A percentile compares a stretch with the other conserved stretches of the same genome.
These are phyloP conservation scores for Fusarium sp. DNA, from an alignment of 2,329 filamentous ascomycete species.

Conservation along the genomic window DNA sequence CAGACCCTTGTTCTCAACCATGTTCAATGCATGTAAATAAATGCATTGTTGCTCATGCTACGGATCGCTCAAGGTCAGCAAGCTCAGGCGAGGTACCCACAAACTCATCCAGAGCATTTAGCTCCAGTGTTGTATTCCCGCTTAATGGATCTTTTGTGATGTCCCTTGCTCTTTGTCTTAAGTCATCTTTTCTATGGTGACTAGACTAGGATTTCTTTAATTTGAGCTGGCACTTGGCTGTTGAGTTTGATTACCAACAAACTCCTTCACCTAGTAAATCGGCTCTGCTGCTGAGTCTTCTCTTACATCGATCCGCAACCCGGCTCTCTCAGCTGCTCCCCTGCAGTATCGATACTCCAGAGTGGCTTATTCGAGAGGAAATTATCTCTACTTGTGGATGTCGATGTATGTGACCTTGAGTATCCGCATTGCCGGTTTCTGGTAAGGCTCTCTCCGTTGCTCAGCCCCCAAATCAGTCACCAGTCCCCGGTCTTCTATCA, in stretches of 20 bases:
- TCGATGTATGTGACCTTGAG: conserved; percentile 28
- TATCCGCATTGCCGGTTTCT: conserved; percentile 20
- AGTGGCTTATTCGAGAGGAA: conserved; percentile 36
- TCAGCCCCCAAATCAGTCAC: conserved; percentile 40
- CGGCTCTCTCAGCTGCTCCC: conserved; percentile 20
- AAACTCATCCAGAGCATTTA: conserved; percentile 38
- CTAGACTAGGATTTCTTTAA: conserved; percentile 15
- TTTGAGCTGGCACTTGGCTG: conserved; percentile 25
- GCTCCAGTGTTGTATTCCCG: conserved; percentile 32
- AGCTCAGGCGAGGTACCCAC: conserved; percentile 39
- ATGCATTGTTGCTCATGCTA: conserved; percentile 44
- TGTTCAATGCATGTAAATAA: conserved; percentile 41
- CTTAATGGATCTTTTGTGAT: conserved; percentile 35
- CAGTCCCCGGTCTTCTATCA: conserved; percentile 23
- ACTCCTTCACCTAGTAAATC: conserved; percentile 11
- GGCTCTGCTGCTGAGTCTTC: conserved; percentile 1
- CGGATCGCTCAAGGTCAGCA: conserved; percentile 21
- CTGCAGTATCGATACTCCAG: conserved; percentile 14
- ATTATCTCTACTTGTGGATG: conserved; percentile 30
- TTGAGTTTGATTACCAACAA: conserved; percentile 28
- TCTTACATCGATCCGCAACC: conserved; percentile 15
- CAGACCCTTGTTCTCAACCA: conserved; percentile 27
- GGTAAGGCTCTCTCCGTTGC: conserved; percentile 38
- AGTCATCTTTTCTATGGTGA: conserved; percentile 14
- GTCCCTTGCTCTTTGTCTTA: conserved; percentile 23